Evolutionary conservation across 2,329 filamentous ascomycete species (phyloP), one percentile per base, ranked within the genome.

Genomic region (Albophoma yamanashiensis): DNA sequence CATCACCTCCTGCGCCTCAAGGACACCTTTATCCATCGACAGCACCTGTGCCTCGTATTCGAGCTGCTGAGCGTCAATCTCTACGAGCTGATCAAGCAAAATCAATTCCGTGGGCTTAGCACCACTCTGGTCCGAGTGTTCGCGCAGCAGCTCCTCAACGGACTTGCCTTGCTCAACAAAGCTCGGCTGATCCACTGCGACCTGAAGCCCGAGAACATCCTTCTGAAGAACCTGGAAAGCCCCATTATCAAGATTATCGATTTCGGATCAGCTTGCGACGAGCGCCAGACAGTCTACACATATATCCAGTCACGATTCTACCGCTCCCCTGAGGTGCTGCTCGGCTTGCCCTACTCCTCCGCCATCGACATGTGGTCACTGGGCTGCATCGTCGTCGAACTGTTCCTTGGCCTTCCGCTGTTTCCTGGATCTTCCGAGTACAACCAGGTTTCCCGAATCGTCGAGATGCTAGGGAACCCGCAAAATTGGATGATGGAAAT

Each of bases 211-310:
- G 94, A 99, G 74, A 99, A 99, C 68, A 99, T 99, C 61, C 77
- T 99, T 52, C 80, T 99, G 59, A 99, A 99, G 75, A 99, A 99
- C 71, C 85, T 99, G 50, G 94, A 99, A 74, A 97, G 93, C 69
- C 94, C 94, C 3, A 97, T 99, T 66, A 99, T 99, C 82, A 99
- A 99, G 75, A 97, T 99, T 69, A 99, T 99, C 73, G 94, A 99
- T 80, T 99, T 99, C 71, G 94, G 94, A 52, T 99, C 94, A 43
- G 94, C 94, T 17, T 99, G 94, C 74, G 94, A 99, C 73, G 94
- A 99, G 76, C 87, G 94, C 57, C 94, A 99, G 73, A 99, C 94
- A 0, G 94, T 99, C 36, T 99, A 99, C 74, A 99, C 94, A 7
- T 99, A 99, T 73, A 99, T 99, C 62, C 94, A 99, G 74, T 99